phyloP scores from a whole-genome alignment of 75 land plant species.

The Larix kaempferi region DNA sequence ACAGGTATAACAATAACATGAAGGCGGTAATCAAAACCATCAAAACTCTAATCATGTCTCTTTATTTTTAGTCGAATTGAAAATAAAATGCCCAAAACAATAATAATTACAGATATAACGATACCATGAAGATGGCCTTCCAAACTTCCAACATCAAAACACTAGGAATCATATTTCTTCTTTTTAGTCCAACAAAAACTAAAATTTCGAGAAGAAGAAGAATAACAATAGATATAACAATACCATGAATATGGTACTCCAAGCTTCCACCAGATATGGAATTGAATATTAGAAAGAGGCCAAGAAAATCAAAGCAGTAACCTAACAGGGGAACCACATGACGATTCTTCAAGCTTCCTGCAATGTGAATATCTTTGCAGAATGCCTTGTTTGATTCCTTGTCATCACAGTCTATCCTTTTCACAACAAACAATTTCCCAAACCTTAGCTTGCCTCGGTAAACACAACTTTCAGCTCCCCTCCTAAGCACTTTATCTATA shows the following conservation, averaged over 20 bases:
- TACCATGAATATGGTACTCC: constrained; percentile 60
- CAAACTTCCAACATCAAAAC: neutral
- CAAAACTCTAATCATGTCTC: neutral
- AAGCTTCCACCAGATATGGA: constrained; percentile 69
- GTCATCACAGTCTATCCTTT: constrained; percentile 42
- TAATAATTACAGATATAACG: neutral
- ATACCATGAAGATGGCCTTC: neutral
- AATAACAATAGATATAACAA: neutral
- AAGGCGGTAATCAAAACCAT: constrained; percentile 50
- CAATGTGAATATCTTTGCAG: constrained; percentile 62
- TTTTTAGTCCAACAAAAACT: neutral
- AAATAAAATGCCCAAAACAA: neutral
- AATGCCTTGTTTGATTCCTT: constrained; percentile 61
- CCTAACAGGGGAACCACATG: constrained; percentile 62
- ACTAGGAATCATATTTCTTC: neutral
- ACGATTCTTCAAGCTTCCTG: constrained; percentile 35
- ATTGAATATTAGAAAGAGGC: constrained; percentile 65
- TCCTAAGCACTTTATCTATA: constrained; percentile 56
- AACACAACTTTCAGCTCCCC: constrained; percentile 65
- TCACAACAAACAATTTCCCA: constrained; percentile 47
- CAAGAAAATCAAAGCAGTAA: constrained; percentile 55
- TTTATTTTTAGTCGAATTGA: neutral
- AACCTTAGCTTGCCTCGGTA: constrained; percentile 54
- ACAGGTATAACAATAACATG: constrained; percentile 27
- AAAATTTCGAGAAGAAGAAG: neutral